Evolutionary conservation across 148 eudicot genomes (phyloP).

Genomic region (Rheum nobile): DNA sequence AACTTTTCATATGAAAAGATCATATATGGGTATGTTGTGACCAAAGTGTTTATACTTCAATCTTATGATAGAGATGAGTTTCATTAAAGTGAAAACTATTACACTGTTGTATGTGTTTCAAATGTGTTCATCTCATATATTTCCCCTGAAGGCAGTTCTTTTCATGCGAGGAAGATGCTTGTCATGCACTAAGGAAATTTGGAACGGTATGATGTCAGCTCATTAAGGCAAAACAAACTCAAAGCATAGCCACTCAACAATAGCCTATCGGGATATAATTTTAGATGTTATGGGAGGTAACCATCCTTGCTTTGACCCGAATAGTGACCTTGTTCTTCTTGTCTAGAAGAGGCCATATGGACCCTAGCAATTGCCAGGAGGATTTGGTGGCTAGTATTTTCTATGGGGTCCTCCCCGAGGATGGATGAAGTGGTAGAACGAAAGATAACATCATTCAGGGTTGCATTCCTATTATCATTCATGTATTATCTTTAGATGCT

Average conservation of each 20-base stretch:
- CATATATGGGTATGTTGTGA: slow-evolving; percentile 61
- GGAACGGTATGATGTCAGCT: slow-evolving; percentile 98
- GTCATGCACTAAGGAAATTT: slow-evolving; percentile 97
- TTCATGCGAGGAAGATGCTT: slow-evolving; percentile 99
- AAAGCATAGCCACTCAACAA: slow-evolving; percentile 79
- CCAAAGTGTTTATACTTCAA: not conserved
- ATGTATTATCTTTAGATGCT: slow-evolving; percentile 29
- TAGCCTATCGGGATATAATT: slow-evolving; percentile 72
- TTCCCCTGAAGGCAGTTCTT: slow-evolving; percentile 62
- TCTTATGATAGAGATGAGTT: not conserved
- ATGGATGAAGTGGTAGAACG: slow-evolving; percentile 99
- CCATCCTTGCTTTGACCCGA: slow-evolving; percentile 84
- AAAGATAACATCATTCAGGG: slow-evolving; percentile 94
- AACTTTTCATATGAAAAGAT: slow-evolving; percentile 73
- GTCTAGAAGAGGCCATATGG: slow-evolving; percentile 91
- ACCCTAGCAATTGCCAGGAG: slow-evolving; percentile 42
- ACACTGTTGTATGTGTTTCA: slow-evolving; percentile 16
- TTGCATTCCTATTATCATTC: slow-evolving; percentile 88
- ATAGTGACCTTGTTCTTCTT: slow-evolving; percentile 88
- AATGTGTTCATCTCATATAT: slow-evolving; percentile 9
- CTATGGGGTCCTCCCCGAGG: slow-evolving; percentile 95
- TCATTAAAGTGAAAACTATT: not conserved
- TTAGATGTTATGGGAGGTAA: slow-evolving; percentile 67
- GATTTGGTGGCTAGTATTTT: slow-evolving; percentile 66
- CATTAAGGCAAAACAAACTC: slow-evolving; percentile 97